Percentiles rank a stretch among this genome's conserved stretches.
Evolutionary conservation across 1,284 basidiomycete genomes (phyloP).

Genomic region (Melampsora americana): DNA sequence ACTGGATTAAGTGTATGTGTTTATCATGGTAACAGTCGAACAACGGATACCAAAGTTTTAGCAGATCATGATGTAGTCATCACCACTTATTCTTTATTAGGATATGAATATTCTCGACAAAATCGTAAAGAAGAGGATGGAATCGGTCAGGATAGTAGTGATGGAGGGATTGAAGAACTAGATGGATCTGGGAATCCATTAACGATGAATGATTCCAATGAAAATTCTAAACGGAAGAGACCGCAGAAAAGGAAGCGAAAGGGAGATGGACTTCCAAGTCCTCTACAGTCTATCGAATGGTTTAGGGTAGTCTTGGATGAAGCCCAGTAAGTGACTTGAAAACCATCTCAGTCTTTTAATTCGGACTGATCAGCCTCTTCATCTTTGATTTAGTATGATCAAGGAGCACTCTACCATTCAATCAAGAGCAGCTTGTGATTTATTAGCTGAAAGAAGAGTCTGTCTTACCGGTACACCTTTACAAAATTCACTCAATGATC

Average conservation of each 20-base stretch:
- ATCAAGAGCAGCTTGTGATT: constrained; percentile 88
- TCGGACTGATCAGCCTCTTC: background rate
- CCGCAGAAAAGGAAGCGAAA: constrained; percentile 41
- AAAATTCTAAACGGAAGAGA: constrained; percentile 16
- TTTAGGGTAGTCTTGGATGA: constrained; percentile 97
- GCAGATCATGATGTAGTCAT: constrained; percentile 95
- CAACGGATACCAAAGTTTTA: constrained; percentile 75
- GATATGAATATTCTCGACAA: constrained; percentile 91
- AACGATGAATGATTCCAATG: background rate
- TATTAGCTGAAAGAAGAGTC: constrained; percentile 85
- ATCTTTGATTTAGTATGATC: constrained; percentile 67
- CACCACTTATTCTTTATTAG: constrained; percentile 93
- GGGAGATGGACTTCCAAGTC: constrained; percentile 63
- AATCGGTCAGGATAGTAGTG: constrained; percentile 31
- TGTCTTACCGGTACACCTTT: constrained; percentile 96
- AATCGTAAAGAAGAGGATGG: constrained; percentile 37
- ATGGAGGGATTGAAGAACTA: constrained; percentile 29
- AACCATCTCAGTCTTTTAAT: background rate
- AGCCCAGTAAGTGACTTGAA: constrained; percentile 73
- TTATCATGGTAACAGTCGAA: constrained; percentile 89
- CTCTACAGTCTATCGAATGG: constrained; percentile 95
- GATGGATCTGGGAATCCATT: constrained; percentile 29
- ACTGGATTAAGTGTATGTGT: constrained; percentile 74
- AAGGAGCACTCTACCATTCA: constrained; percentile 93
- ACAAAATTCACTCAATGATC: constrained; percentile 97